These are phyloP conservation scores for Papiliotrema fonsecae DNA, from an alignment of 1,284 basidiomycete genomes.

Conservation along the genomic window DNA sequence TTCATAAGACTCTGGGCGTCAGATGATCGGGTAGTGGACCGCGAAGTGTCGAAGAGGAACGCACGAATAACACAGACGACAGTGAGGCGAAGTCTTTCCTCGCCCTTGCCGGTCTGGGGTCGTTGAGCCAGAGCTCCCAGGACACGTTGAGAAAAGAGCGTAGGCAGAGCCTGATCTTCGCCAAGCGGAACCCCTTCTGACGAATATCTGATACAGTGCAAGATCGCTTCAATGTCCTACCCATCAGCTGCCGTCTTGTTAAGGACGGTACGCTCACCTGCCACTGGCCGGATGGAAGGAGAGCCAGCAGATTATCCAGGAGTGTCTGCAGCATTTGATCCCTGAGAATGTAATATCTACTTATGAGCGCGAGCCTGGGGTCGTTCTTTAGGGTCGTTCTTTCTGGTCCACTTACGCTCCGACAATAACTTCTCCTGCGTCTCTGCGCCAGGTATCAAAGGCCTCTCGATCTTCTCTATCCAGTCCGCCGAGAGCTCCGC, in stretches of 20 bases:
- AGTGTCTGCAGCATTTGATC: conserved; percentile 72
- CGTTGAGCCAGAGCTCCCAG: conserved; percentile 62
- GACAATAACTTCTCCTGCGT: conserved; percentile 83
- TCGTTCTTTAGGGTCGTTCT: no score
- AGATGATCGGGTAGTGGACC: not conserved
- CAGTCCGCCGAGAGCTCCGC: conserved; percentile 50
- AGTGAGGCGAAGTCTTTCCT: conserved; percentile 65
- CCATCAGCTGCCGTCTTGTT: not conserved
- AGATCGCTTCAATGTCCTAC: conserved; percentile 74
- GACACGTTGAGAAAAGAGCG: conserved; percentile 65
- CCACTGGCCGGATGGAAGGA: conserved; percentile 53
- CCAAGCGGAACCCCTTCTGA: conserved; percentile 80
- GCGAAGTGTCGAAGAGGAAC: not conserved
- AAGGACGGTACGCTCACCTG: conserved; percentile 55
- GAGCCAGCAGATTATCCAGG: conserved; percentile 58
- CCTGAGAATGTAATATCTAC: conserved; percentile 78
- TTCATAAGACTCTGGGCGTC: conserved; percentile 64
- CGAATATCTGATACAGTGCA: conserved; percentile 76
- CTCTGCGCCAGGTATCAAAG: conserved; percentile 61
- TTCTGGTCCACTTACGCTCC: conserved; percentile 63
- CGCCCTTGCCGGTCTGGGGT: conserved; percentile 47
- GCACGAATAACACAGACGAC: conserved; percentile 65
- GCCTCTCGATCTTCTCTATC: conserved; percentile 56
- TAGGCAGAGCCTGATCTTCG: conserved; percentile 59
- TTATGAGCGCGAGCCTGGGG: not conserved